Evolutionary conservation across 1,284 basidiomycete species (phyloP).

Genomic region (Boletellus deceptivus): DNA sequence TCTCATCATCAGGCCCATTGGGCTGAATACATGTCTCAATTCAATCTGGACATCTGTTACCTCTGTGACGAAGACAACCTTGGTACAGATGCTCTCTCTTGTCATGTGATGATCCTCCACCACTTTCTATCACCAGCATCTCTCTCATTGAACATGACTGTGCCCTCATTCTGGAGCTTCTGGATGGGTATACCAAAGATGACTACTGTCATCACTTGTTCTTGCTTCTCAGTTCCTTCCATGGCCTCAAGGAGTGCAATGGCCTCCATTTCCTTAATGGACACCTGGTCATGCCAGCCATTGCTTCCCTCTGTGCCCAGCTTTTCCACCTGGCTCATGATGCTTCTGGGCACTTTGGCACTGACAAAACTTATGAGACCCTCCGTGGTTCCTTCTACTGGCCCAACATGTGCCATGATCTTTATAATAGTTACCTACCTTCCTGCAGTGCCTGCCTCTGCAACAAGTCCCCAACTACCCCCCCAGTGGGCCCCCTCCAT

Average conservation of each 20-base stretch:
- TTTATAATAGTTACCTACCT: not conserved
- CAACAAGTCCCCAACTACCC: constrained; percentile 25
- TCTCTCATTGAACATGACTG: not conserved
- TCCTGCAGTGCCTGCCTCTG: constrained; percentile 7
- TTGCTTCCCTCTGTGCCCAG: not conserved
- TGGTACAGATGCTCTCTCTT: not conserved
- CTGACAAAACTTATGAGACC: not conserved
- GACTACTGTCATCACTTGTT: not conserved
- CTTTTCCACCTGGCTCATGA: not conserved
- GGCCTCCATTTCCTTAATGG: not conserved
- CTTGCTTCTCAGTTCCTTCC: not conserved
- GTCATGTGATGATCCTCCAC: not conserved
- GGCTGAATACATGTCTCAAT: constrained; percentile 37
- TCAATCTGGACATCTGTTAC: not conserved
- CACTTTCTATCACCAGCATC: no score
- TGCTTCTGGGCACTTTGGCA: not conserved
- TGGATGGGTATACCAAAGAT: not conserved
- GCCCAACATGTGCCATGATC: not conserved
- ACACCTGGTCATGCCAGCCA: not conserved
- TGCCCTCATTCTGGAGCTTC: not conserved
- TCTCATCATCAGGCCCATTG: constrained; percentile 36
- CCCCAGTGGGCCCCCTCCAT: constrained; percentile 28
- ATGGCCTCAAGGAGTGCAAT: not conserved
- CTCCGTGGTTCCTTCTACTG: not conserved
- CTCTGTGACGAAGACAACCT: not conserved